These are phyloP conservation scores for Hibiscus trionum DNA, from an alignment of 345 rosid species.

Conservation along the genomic window DNA sequence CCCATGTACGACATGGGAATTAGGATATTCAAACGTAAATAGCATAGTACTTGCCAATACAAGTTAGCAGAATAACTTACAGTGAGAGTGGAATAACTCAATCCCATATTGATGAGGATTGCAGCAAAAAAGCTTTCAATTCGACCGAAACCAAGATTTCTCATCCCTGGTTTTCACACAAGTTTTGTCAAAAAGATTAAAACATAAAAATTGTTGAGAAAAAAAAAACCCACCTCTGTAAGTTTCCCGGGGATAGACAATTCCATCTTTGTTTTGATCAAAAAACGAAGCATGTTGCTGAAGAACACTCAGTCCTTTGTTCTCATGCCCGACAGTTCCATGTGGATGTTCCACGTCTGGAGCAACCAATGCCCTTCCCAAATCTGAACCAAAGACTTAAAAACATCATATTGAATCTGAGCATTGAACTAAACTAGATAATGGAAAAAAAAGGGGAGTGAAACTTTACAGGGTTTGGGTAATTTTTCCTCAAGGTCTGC, in stretches of 20 bases:
- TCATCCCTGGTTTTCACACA: constrained; percentile 35
- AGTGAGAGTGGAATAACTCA: constrained; percentile 64
- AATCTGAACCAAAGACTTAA: constrained; percentile 18
- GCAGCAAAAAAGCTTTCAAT: constrained; percentile 35
- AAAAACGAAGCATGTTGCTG: constrained; percentile 84
- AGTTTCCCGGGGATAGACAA: constrained; percentile 84
- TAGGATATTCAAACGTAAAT: too few relatives aligned
- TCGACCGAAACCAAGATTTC: constrained; percentile 58
- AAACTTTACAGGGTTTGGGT: constrained; percentile 62
- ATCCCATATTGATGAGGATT: constrained; percentile 25
- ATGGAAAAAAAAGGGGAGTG: neutral
- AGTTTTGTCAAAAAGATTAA: neutral
- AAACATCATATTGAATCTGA: too few relatives aligned
- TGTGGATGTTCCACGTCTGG: constrained; percentile 58
- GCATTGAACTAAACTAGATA: neutral
- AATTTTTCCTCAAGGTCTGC: constrained; percentile 13
- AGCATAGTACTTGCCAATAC: too few relatives aligned
- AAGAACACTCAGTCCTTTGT: constrained; percentile 56
- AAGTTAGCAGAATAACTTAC: constrained; percentile 25
- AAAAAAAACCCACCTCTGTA: constrained; percentile 23
- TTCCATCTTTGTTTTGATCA: constrained; percentile 60
- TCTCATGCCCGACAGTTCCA: constrained; percentile 56
- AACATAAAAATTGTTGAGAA: neutral
- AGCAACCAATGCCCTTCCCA: constrained; percentile 73
- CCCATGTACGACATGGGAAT: too few relatives aligned